A percentile compares a stretch with the other conserved stretches of the same genome.
These are phyloP conservation scores for Xylaria sp. DNA, from an alignment of 2,329 filamentous ascomycete genomes.

Conservation along the genomic window DNA sequence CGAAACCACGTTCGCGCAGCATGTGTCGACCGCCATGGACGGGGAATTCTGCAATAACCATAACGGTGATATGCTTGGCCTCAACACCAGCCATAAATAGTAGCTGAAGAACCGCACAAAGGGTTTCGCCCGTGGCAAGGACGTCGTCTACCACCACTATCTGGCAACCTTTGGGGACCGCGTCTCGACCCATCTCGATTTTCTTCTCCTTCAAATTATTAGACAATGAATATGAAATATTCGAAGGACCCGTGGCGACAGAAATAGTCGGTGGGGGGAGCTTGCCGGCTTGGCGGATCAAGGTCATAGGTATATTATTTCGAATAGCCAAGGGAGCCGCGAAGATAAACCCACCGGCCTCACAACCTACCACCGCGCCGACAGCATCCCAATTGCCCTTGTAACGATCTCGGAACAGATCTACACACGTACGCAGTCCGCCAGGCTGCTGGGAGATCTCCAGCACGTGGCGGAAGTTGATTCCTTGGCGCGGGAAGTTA, in stretches of 20 bases:
- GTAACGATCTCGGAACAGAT: slow-evolving; percentile 61
- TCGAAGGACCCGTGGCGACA: slow-evolving; percentile 59
- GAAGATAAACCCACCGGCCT: slow-evolving; percentile 67
- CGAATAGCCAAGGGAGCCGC: slow-evolving; percentile 61
- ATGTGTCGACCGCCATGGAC: slow-evolving; percentile 62
- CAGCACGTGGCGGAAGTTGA: slow-evolving; percentile 70
- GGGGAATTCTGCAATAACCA: slow-evolving; percentile 69
- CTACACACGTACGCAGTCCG: slow-evolving; percentile 63
- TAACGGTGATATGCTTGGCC: slow-evolving; percentile 57
- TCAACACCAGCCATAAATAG: slow-evolving; percentile 57
- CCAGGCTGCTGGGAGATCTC: slow-evolving; percentile 62
- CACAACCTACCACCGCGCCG: slow-evolving; percentile 62
- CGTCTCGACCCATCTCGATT: slow-evolving; percentile 62
- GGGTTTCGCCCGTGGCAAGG: slow-evolving; percentile 65
- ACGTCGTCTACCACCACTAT: slow-evolving; percentile 72
- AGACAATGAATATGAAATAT: slow-evolving; percentile 62
- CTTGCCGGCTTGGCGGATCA: slow-evolving; percentile 68
- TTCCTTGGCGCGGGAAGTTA: slow-evolving; percentile 62
- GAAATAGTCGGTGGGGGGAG: slow-evolving; percentile 67
- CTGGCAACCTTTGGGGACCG: slow-evolving; percentile 53
- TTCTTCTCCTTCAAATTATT: slow-evolving; percentile 45
- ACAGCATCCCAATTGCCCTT: slow-evolving; percentile 59
- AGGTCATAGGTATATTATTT: slow-evolving; percentile 56
- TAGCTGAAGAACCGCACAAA: slow-evolving; percentile 63
- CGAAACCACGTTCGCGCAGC: slow-evolving; percentile 61